Evolutionary conservation across 495 filamentous ascomycete species (phyloP), one percentile per base, ranked within the genome.

Genomic region (Penicillium diatomitis): DNA sequence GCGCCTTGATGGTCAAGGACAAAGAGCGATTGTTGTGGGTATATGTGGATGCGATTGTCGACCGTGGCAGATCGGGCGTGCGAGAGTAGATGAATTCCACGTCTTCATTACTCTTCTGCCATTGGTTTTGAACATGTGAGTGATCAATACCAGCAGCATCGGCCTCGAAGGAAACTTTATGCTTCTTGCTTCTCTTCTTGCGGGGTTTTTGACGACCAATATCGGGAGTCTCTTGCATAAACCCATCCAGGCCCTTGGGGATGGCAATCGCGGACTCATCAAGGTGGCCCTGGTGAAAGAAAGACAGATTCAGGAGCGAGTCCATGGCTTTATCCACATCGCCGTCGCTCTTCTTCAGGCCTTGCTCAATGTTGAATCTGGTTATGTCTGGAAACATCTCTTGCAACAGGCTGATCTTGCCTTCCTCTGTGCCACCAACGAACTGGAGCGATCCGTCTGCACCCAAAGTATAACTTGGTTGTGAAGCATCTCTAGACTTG

Each of bases 231-330:
- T 68, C 70, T 7, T 75, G 71, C 29, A 71, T 73, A 56, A 96
- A 96, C 0, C 79, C 90, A 49, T 96, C 88, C 8, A 96, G 69
- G 2, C 90, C 87, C 60, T 85, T 88, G 2, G 77, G 77, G 8
- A 79, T 61, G 4, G 53, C 57, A 1, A 64, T 55, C 27, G 75
- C 70, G 2, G 70, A 69, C 0, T 61, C 66, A 5, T 68, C 65
- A 0, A 47, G 11, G n/a, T 64, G 55, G 3, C 70, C 66, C 33
- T 87, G 74, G 37, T 85, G 77, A 10, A 96, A 80, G 60, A 80
- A 87, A 7, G 82, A 75, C 5, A 84, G 72, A 47, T 84, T 92
- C 8, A 96, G 73, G 3, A 98, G 71, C 41, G 88, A 82, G 60
- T 98, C 89, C 53, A 94, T 82, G 2, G 89, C 79, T 12, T 74